Percentiles rank a stretch among this genome's conserved stretches.
These are phyloP conservation scores for Cryptosporidium canis DNA, from an alignment of 169 alveolate genomes.

Conservation along the genomic window DNA sequence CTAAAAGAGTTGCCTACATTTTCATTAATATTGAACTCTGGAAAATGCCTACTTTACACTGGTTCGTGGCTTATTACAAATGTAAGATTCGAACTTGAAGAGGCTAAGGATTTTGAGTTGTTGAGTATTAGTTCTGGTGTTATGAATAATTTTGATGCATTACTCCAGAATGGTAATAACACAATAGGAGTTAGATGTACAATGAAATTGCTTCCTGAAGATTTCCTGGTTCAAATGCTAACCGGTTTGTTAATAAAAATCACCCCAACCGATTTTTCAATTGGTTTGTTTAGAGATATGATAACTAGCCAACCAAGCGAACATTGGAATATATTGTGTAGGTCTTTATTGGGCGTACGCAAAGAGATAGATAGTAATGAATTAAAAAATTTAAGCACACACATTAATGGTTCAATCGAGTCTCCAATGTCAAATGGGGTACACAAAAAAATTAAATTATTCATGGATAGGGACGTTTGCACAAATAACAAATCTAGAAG, in stretches of 20 bases:
- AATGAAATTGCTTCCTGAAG: constrained; percentile 7
- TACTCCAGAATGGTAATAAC: not conserved
- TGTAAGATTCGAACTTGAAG: not conserved
- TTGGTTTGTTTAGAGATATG: not conserved
- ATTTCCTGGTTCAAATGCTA: constrained; percentile 28
- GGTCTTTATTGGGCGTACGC: not conserved
- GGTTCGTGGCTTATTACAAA: constrained; percentile 9
- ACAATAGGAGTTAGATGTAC: constrained; percentile 20
- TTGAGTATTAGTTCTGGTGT: constrained; percentile 28
- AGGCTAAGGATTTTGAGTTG: not conserved
- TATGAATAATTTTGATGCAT: constrained; percentile 16
- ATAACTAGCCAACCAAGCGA: not conserved
- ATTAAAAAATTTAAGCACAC: not conserved
- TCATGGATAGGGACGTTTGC: not conserved
- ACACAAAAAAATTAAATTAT: constrained; percentile 39
- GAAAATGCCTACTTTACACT: not conserved
- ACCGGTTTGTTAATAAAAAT: not conserved
- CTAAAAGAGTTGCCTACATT: constrained; percentile 5
- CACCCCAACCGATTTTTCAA: not conserved
- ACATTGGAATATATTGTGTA: constrained; percentile 47
- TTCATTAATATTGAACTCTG: not conserved
- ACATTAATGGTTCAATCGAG: constrained; percentile 9
- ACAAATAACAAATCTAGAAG: not conserved
- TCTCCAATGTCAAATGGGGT: constrained; percentile 56
- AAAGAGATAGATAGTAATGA: not conserved